Percentiles rank a stretch among this genome's conserved stretches.
phyloP scores from a whole-genome alignment of 352 stramenopile genomes.

The Pythium phragmiticola region DNA sequence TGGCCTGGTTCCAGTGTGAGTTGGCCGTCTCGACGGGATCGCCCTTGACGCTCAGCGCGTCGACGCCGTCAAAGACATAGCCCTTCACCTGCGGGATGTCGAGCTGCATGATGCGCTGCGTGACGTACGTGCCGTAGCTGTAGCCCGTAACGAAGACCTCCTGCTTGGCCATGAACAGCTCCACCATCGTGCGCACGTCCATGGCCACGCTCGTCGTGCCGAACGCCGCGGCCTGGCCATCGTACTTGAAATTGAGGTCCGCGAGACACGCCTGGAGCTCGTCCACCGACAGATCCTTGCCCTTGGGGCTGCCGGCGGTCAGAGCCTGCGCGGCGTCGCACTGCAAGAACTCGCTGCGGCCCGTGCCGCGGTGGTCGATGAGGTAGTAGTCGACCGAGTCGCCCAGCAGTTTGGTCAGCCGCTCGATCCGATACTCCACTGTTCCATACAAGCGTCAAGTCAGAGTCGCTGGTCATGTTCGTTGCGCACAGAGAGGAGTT shows the following conservation, averaged over 20 bases:
- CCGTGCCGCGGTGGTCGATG: constrained; percentile 36
- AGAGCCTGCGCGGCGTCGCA: constrained; percentile 29
- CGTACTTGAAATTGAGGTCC: constrained; percentile 30
- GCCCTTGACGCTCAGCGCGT: constrained; percentile 8
- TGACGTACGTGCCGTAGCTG: constrained; percentile 37
- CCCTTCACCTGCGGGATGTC: constrained; percentile 22
- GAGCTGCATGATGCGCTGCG: constrained; percentile 31
- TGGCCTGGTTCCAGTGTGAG: constrained; percentile 23
- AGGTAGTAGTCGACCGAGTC: constrained; percentile 30
- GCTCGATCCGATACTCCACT: neutral
- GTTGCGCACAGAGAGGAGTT: neutral
- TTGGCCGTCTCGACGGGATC: constrained; percentile 10
- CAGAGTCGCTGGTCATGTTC: neutral
- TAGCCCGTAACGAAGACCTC: constrained; percentile 22
- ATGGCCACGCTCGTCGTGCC: constrained; percentile 24
- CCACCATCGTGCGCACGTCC: constrained; percentile 28
- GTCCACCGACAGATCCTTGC: constrained; percentile 13
- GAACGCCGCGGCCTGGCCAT: constrained; percentile 20
- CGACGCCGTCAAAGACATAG: constrained; percentile 34
- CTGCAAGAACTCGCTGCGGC: constrained; percentile 28
- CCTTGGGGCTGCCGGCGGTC: constrained; percentile 19
- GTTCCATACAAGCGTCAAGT: neutral
- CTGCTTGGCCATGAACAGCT: constrained; percentile 21
- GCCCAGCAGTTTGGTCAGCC: constrained; percentile 7
- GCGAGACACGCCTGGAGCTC: constrained; percentile 26